Evolutionary conservation across 2,329 filamentous ascomycete species (phyloP).

Genomic region (Aspergillus aculeatus): DNA sequence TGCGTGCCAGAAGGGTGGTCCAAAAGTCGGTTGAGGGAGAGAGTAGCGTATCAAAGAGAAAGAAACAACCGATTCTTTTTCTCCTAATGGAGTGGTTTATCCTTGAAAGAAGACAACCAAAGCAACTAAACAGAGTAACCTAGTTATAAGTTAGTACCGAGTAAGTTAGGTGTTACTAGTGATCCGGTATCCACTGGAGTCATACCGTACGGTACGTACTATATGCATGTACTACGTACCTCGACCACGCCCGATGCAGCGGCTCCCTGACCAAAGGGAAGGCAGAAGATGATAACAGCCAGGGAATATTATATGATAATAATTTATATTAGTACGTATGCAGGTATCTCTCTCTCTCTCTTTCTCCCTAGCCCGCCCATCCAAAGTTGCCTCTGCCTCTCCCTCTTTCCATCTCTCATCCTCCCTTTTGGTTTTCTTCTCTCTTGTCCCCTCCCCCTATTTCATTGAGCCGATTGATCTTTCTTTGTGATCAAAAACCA

Average conservation of each 20-base stretch:
- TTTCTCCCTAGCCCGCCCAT: constrained; percentile 7
- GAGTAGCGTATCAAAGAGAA: background rate
- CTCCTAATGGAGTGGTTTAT: background rate
- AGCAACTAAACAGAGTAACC: background rate
- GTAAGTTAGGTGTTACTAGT: background rate
- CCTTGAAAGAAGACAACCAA: background rate
- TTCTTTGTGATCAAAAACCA: background rate
- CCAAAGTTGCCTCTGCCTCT: constrained; percentile 1
- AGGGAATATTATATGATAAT: constrained; percentile 18
- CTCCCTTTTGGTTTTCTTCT: background rate
- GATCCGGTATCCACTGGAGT: constrained; percentile 16
- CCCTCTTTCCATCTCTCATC: constrained; percentile 1
- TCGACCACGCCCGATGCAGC: constrained; percentile 18
- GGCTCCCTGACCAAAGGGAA: constrained; percentile 18
- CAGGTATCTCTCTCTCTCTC: too few relatives aligned
- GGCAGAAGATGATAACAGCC: constrained; percentile 18
- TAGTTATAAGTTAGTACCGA: background rate
- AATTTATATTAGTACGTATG: constrained; percentile 12
- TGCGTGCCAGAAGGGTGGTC: background rate
- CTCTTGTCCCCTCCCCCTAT: background rate
- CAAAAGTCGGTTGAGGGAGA: background rate
- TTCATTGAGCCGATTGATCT: background rate
- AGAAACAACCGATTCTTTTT: background rate
- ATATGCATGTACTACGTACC: constrained; percentile 10
- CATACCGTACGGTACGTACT: constrained; percentile 20